These are phyloP conservation scores for Corymbia calophylla DNA, from an alignment of 441 rosid species.

Conservation along the genomic window DNA sequence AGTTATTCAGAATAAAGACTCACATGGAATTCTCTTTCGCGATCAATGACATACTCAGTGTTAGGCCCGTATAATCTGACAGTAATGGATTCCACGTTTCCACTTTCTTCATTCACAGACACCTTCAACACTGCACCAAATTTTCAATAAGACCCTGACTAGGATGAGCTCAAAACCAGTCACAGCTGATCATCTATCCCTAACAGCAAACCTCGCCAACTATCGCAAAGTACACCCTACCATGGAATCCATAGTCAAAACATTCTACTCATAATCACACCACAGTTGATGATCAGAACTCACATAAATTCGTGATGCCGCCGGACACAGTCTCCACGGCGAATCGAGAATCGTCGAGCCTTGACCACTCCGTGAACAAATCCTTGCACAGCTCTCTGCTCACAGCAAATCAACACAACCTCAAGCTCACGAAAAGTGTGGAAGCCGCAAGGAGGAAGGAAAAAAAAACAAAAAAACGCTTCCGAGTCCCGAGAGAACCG, in stretches of 20 bases:
- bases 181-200: neutral
- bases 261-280: neutral
- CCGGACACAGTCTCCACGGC: constrained; percentile 76
- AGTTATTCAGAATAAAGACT: neutral
- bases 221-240: neutral
- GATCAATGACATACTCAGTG: constrained; percentile 86
- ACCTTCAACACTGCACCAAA: constrained; percentile 72
- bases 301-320: constrained; percentile 93
- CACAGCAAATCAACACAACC: neutral
- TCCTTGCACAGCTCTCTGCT: constrained; percentile 78
- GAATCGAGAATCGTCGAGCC: constrained; percentile 60
- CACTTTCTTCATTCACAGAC: constrained; percentile 59
- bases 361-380: constrained; percentile 73
- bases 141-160: neutral
- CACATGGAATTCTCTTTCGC: constrained; percentile 76
- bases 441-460: neutral
- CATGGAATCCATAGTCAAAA: neutral
- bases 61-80: constrained; percentile 92
- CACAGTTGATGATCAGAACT: constrained; percentile 8
- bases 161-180: neutral
- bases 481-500: neutral
- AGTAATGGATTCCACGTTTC: constrained; percentile 43
- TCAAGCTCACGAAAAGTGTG: neutral
- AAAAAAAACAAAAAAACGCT: neutral
- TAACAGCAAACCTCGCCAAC: neutral